Conservation (phyloP, 768 basidiomycete genomes). For the Boletales sp. region DNA sequence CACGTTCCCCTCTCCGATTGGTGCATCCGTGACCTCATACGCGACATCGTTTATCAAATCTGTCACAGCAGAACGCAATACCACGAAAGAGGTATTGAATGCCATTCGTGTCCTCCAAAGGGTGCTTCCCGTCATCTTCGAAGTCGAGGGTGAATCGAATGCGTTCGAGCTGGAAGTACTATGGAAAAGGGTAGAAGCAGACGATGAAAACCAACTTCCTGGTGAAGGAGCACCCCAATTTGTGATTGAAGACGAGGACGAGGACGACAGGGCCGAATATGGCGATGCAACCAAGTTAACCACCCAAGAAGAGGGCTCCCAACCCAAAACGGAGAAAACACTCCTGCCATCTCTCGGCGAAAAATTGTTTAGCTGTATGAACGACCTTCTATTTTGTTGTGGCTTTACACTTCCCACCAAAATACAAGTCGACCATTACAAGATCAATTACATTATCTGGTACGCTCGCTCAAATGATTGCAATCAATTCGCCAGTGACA, state of each 20-base stretch:
- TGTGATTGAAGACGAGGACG: conserved; percentile 84
- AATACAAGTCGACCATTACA: conserved; percentile 74
- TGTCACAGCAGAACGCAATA: conserved; percentile 51
- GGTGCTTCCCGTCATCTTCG: conserved; percentile 87
- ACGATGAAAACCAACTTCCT: conserved; percentile 29
- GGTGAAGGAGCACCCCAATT: conserved; percentile 56
- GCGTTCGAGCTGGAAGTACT: conserved; percentile 75
- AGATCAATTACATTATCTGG: conserved; percentile 89
- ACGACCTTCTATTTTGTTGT: conserved; percentile 90
- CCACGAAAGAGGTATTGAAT: conserved; percentile 87
- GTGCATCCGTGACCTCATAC: conserved; percentile 58
- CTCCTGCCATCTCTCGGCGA: conserved; percentile 78
- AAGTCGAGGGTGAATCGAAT: conserved; percentile 67
- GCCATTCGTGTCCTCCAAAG: conserved; percentile 89
- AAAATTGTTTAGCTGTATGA: conserved; percentile 69
- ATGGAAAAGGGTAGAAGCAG: conserved; percentile 68
- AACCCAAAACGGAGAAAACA: conserved; percentile 39
- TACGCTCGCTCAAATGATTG: conserved; percentile 34
- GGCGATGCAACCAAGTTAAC: conserved; percentile 30
- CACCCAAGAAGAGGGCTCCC: conserved; percentile 12
- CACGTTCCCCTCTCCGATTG: conserved; percentile 65
- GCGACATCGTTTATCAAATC: conserved; percentile 70
- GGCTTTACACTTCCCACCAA: conserved; percentile 86
- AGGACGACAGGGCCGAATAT: conserved; percentile 39
- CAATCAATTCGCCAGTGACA: conserved; percentile 4